These are phyloP conservation scores for Penicillium corylophilum DNA, from an alignment of 2,329 filamentous ascomycete genomes.

Conservation along the genomic window DNA sequence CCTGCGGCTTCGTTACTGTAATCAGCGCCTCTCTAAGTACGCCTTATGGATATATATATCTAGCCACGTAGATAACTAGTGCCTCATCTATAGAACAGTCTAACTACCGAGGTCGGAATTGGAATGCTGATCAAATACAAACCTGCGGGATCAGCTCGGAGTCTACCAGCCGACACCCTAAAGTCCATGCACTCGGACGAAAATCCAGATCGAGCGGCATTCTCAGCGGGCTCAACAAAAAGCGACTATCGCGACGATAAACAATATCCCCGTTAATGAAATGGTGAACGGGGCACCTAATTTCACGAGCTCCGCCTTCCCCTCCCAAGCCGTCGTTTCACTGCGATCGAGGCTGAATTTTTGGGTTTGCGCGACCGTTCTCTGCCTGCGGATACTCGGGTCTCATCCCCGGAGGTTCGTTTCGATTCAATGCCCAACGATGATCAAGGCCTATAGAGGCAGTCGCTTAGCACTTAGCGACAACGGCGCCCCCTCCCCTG, in stretches of 20 bases:
- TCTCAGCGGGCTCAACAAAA: neutral
- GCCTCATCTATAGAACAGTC: neutral
- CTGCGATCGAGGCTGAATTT: neutral
- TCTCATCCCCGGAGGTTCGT: neutral
- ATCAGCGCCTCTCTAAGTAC: neutral
- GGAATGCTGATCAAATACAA: neutral
- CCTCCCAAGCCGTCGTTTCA: neutral
- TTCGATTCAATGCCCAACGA: neutral
- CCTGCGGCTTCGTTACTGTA: too few species aligned
- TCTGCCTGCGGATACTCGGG: neutral
- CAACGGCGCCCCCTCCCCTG: neutral
- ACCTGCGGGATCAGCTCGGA: neutral
- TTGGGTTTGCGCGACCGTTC: neutral
- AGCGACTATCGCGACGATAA: neutral
- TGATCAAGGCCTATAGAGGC: neutral
- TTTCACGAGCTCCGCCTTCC: neutral
- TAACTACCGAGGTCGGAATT: neutral
- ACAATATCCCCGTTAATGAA: neutral
- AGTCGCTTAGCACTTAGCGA: neutral
- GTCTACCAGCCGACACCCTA: neutral
- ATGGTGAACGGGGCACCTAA: neutral
- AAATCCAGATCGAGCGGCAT: neutral
- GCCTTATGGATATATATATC: neutral
- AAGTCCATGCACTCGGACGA: neutral
- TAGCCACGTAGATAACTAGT: neutral